Base-by-base conservation (phyloP, 352 stramenopile genomes). In the Phytophthora sp. region DNA sequence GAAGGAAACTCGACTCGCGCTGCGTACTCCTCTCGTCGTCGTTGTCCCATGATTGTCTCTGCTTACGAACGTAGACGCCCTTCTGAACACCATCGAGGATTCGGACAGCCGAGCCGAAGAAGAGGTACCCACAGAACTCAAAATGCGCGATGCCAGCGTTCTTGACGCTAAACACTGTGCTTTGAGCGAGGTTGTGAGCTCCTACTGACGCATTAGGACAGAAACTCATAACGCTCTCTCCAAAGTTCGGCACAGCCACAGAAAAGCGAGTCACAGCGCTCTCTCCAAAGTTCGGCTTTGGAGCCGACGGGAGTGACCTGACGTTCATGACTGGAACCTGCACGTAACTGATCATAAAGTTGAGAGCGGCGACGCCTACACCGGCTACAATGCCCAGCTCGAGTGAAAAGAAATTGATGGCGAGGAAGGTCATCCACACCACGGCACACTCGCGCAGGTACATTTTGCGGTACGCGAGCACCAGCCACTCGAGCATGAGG, bases 401-500 rank as follows among this genome's bases (percentile, higher is more conserved):
- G 13, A 99, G 89, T 20, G 91, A 96, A n/a, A 95, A 73, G 33
- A 85, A 80, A 66, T 98, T 96, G 73, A 99, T 98, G 13, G 94
- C 77, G 24, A 85, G 69, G 83, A 99, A 99, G 29, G 96, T 98
- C 4, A 82, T 45, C 60, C 98, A 78, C 9, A 95, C 82, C 63
- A 98, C 85, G 5, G 88, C 57, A 68, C 98, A 99, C 74, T 99
- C 96, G 21, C 86, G 80, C 44, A 79, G 55, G 16, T 89, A 74
- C 33, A 94, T 73, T 51, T 92, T 92, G 73, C 82, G 80, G 56
- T 85, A 89, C 9, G 90, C 77, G 35, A 88, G 76, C 26, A 92
- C 66, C 38, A 99, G 85, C 97, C 97, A 99, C 72, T 99, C 97
- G 46, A 94, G 71, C 88, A 99, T 92, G 4, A 99, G 75, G 76